Percentiles rank a stretch among this genome's conserved stretches.
Conservation (phyloP, 257 asterid genomes). For the Primulina tabacum region DNA sequence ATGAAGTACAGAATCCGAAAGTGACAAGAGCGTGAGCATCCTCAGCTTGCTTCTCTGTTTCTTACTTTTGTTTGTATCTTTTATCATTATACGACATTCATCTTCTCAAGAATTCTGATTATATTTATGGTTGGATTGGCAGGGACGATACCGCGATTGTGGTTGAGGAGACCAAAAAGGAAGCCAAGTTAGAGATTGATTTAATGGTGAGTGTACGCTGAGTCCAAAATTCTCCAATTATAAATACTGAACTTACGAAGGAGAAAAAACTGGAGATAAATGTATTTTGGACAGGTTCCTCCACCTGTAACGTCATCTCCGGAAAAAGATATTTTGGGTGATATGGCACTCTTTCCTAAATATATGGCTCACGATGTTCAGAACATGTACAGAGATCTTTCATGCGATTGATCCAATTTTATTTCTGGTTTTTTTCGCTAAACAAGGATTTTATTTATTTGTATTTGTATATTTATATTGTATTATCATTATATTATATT, state of each 20-base stretch:
- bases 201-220: slow-evolving; percentile 46
- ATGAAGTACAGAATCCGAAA: slow-evolving; percentile 49
- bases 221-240: not conserved
- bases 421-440: too few relatives aligned
- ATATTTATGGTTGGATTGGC: slow-evolving; percentile 29
- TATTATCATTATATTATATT: too few relatives aligned
- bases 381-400: slow-evolving; percentile 28
- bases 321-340: slow-evolving; percentile 30
- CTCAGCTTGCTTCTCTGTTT: slow-evolving; percentile 29
- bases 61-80: not conserved
- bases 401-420: not conserved
- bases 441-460: too few relatives aligned
- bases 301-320: slow-evolving; percentile 37
- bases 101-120: slow-evolving; percentile 18
- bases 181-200: slow-evolving; percentile 40
- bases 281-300: slow-evolving; percentile 33
- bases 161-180: slow-evolving; percentile 40
- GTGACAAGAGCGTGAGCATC: slow-evolving; percentile 56
- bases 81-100: not conserved
- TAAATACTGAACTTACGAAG: slow-evolving; percentile 12
- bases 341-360: slow-evolving; percentile 18
- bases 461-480: too few relatives aligned
- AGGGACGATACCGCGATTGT: slow-evolving; percentile 37
- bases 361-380: slow-evolving; percentile 23
- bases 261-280: not conserved